Evolutionary conservation across 1,139 yeast genomes (phyloP), one percentile per base, ranked within the genome.

Genomic region (Protomyces gravidus): DNA sequence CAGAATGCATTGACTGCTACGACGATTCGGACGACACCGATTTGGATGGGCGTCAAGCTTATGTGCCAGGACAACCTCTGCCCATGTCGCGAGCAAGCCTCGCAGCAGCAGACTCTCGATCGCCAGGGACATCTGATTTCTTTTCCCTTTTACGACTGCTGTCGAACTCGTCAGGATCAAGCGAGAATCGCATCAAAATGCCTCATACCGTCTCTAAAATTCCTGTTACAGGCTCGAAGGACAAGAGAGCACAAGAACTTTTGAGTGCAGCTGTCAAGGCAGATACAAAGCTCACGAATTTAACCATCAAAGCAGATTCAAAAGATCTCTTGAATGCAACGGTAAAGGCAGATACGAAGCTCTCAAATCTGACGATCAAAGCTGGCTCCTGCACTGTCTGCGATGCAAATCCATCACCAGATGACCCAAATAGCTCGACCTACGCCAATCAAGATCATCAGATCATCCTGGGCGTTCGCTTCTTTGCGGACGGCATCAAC

Each of bases 1-100:
- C 57, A 11, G 57, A 52, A 25, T 52, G 57, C 17, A 52, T 52
- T 7, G 45, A 26, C 19, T 52, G 57, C 23, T 27, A 21, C n/a
- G 32, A 52, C 17, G 57, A 52, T 19, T n/a, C 36, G 28, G 42
- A n/a, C 7, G 42, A 17, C 42, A 15, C 5, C 21, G 17, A 9
- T n/a, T 13, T 4, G 4, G 36, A 30, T 15, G 36, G 4, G 5
- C 15, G 36, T 15, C 42, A 36, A 23, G 19, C 7, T 11, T 9
- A 15, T 17, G 19, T n/a, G 11, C 42, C 42, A n/a, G 23, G 42
- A 9, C 11, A 15, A 23, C 36, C 36, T 15, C 11, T 30, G 2
- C 15, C 36, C 11, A 13, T 15, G n/a, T 2, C 11, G 36, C 1
- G 4, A 13, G 36, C 36, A 7, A 30, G 1, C 17, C 2, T 4